Conservation (phyloP, 2,329 filamentous ascomycete genomes). For the Chaetomiaceae sp. region DNA sequence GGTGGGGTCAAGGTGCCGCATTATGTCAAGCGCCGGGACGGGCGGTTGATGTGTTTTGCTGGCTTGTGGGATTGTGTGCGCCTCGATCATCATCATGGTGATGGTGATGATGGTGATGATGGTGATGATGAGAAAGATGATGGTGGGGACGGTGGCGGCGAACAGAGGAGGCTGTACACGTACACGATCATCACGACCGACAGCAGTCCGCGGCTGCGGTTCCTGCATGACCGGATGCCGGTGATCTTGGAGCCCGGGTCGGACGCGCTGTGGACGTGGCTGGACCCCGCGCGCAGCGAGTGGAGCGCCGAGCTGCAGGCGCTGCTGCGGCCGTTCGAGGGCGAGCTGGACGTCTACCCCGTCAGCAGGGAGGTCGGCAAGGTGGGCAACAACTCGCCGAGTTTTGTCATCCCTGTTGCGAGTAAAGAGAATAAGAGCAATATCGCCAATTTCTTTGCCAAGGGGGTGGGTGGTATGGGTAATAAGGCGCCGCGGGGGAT, state of each 20-base stretch:
- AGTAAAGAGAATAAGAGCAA: conserved; percentile 87
- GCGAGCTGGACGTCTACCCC: conserved; percentile 77
- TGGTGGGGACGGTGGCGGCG: conserved; percentile 5
- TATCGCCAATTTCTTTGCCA: conserved; percentile 88
- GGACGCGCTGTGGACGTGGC: conserved; percentile 65
- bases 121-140: conserved; percentile 30
- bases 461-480: conserved; percentile 44
- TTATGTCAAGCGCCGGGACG: conserved; percentile 77
- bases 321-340: conserved; percentile 72
- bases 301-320: conserved; percentile 78
- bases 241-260: conserved; percentile 79
- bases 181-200: conserved; percentile 93
- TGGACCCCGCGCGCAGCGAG: conserved; percentile 65
- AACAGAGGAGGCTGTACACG: conserved; percentile 68
- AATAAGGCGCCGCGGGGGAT: conserved; percentile 36
- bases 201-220: conserved; percentile 75
- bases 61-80: conserved; percentile 87
- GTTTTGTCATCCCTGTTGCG: conserved; percentile 75
- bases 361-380: conserved; percentile 89
- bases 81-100: conserved; percentile 38
- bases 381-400: conserved; percentile 83
- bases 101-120: not conserved
- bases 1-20: conserved; percentile 76
- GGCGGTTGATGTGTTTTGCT: conserved; percentile 79
- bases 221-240: conserved; percentile 93